Evolutionary conservation across 257 asterid genomes (phyloP), one percentile per base, ranked within the genome.

Genomic region (Gardenia jasminoides): DNA sequence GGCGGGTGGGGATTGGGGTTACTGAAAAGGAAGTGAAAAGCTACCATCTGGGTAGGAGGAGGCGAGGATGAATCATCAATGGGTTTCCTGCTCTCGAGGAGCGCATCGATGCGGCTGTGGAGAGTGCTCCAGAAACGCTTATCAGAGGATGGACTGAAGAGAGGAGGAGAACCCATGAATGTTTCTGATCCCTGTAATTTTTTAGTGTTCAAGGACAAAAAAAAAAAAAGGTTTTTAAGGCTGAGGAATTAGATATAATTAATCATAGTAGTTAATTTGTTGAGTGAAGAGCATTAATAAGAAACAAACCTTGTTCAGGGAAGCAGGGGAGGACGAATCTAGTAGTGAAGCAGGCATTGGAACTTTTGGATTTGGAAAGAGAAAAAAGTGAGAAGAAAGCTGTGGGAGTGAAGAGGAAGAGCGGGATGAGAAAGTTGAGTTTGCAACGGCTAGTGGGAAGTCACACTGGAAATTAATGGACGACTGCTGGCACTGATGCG

Each of bases 51-150:
- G 1, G 79, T 73, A 2, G 84, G 79, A 0, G 79, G 70, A 2
- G 84, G 73, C 72, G 46, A 19, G 39, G 89, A 61, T 16, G 67
- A 77, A 78, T 83, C 90, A 17, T 41, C 20, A 19, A 26, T 24
- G 16, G 89, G 87, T 56, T 79, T 87, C 39, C 85, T 88, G 80
- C 87, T 87, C 86, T 93, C 96, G 7, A 92, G 86, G 15, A 92
- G 88, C 19, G 87, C 78, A 64, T 95, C 97, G 46, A 89, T 83
- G 13, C 98, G 89, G 88, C 86, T 87, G 33, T 87, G 89, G 10
- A 95, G 96, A 39, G 87, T 73, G 88, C 97, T 92, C 99, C 99
- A 93, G 78, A 85, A 90, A 47, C 91, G 92, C 88, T 88, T 85
- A 72, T 95, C 98, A 22, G 98, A 90, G 36, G 93, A 86, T 2